A percentile compares a stretch with the other conserved stretches of the same genome.
phyloP scores from a whole-genome alignment of 257 asterid genomes.

The Misopates orontium region DNA sequence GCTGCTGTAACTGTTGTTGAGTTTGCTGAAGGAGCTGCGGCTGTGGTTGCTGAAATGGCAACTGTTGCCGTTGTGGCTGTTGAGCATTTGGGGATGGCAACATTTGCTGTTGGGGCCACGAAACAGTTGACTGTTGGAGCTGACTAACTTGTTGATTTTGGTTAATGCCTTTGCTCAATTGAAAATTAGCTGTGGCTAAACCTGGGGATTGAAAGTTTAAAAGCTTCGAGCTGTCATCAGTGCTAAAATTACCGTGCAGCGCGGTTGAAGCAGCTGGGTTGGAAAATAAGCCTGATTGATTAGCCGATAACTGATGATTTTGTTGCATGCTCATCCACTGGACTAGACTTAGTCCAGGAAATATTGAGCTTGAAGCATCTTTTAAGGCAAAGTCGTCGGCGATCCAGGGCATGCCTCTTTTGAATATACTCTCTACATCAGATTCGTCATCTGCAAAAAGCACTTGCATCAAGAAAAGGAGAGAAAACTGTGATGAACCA shows the following conservation, averaged over 20 bases:
- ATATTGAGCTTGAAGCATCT: conserved; percentile 73
- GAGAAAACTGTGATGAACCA: background rate
- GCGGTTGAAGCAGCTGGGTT: conserved; percentile 38
- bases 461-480: conserved; percentile 7
- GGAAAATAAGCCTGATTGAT: conserved; percentile 53
- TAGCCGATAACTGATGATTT: conserved; percentile 51
- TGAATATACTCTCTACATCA: conserved; percentile 65
- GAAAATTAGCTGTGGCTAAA: conserved; percentile 53
- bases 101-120: conserved; percentile 64
- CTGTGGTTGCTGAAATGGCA: conserved; percentile 30
- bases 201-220: conserved; percentile 77
- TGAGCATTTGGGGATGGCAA: conserved; percentile 40
- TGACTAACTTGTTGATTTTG: conserved; percentile 51
- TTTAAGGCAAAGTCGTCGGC: conserved; percentile 72
- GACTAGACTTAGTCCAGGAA: conserved; percentile 87
- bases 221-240: conserved; percentile 67
- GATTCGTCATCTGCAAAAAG: conserved; percentile 63
- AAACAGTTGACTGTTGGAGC: conserved; percentile 48
- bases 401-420: conserved; percentile 89
- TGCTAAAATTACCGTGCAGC: conserved; percentile 37
- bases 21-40: conserved; percentile 27
- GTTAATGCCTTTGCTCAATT: conserved; percentile 50
- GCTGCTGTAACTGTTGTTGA: conserved; percentile 38
- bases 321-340: conserved; percentile 99
- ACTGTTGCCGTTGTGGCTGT: conserved; percentile 44